Conservation (phyloP, 495 filamentous ascomycete genomes). For the Penicillium canariense region DNA sequence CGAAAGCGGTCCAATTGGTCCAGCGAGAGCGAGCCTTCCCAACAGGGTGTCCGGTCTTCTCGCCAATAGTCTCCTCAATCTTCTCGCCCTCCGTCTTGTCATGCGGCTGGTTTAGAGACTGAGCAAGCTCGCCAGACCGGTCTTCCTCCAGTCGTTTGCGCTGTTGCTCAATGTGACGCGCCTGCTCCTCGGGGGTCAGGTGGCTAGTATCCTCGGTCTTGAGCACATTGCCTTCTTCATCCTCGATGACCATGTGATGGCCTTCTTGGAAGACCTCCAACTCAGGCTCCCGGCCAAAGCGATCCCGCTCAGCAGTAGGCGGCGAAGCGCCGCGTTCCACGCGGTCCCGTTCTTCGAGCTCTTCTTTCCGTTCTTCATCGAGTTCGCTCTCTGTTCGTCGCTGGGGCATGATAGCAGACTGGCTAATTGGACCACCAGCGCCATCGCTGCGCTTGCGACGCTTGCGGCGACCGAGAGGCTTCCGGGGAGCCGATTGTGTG, state of each 20-base stretch:
- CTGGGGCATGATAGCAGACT: conserved; percentile 87
- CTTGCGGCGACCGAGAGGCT: conserved; percentile 50
- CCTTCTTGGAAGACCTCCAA: conserved; percentile 81
- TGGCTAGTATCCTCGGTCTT: conserved; percentile 46
- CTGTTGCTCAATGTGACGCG: conserved; percentile 55
- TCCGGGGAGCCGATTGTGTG: conserved; percentile 60
- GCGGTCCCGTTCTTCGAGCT: conserved; percentile 38
- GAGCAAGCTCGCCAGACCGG: conserved; percentile 41
- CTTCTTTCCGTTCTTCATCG: conserved; percentile 30
- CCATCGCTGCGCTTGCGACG: conserved; percentile 70
- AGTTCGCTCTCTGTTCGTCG: conserved; percentile 38
- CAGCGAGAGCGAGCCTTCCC: conserved; percentile 37
- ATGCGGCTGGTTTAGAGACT: conserved; percentile 42
- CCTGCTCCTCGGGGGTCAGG: conserved; percentile 44
- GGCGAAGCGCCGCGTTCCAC: conserved; percentile 33
- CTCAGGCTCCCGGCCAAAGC: conserved; percentile 38
- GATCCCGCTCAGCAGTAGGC: conserved; percentile 33
- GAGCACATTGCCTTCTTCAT: conserved; percentile 85
- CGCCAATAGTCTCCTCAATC: conserved; percentile 32
- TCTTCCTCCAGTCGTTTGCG: conserved; percentile 59
- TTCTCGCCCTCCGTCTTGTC: conserved; percentile 47
- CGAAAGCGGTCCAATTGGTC: conserved; percentile 41
- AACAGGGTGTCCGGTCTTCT: conserved; percentile 30
- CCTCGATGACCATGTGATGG: conserved; percentile 76
- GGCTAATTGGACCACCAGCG: conserved; percentile 82